Evolutionary conservation across 2,329 filamentous ascomycete species (phyloP).

Genomic region (Microdochium bolleyi): DNA sequence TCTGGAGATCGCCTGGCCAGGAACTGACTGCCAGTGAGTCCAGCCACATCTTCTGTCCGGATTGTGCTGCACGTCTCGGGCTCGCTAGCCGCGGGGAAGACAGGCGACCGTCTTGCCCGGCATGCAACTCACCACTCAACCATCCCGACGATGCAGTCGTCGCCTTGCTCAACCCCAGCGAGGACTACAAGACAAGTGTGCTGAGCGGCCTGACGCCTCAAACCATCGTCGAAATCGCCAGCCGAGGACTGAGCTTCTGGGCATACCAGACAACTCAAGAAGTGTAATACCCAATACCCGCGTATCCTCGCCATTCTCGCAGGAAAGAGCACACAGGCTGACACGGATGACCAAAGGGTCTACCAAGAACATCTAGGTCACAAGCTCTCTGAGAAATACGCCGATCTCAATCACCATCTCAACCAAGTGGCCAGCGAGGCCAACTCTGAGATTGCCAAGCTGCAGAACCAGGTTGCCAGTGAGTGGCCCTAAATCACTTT

Average conservation of each 20-base stretch:
- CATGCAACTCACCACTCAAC: conserved; percentile 60
- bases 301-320: conserved; percentile 1
- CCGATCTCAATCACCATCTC: conserved; percentile 53
- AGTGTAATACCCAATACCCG: conserved; percentile 47
- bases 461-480: conserved; percentile 61
- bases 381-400: conserved; percentile 65
- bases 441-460: conserved; percentile 59
- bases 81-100: conserved; percentile 48
- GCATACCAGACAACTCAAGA: conserved; percentile 80
- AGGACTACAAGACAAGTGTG: conserved; percentile 85
- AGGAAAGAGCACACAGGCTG: neutral
- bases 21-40: neutral
- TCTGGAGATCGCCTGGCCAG: conserved; percentile 3
- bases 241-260: conserved; percentile 75
- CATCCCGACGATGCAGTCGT: conserved; percentile 70
- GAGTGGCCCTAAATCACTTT: conserved; percentile 9
- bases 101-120: conserved; percentile 57
- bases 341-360: conserved; percentile 35
- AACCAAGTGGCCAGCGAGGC: conserved; percentile 70
- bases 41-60: conserved; percentile 79
- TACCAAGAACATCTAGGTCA: conserved; percentile 73
- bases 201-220: conserved; percentile 75
- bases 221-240: conserved; percentile 79
- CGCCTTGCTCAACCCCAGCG: conserved; percentile 65
- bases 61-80: conserved; percentile 60